These are phyloP conservation scores for Salix purpurea DNA, from an alignment of 345 rosid genomes.

Conservation along the genomic window DNA sequence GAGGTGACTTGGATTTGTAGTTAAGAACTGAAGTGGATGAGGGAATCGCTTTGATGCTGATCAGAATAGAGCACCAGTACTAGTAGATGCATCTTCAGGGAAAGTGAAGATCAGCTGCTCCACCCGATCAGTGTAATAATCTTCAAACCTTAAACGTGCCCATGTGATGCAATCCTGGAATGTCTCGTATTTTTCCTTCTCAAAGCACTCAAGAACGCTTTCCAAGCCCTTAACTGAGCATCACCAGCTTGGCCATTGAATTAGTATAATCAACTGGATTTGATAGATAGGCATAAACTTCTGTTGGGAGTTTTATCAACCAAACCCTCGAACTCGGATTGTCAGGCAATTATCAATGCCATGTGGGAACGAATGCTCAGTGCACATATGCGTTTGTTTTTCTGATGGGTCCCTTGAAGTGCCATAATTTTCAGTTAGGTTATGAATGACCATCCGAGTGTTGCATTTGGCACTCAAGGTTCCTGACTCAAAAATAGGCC, in stretches of 20 bases:
- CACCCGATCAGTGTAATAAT: conserved; percentile 74
- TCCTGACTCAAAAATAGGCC: conserved; percentile 97
- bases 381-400: conserved; percentile 99
- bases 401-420: conserved; percentile 99
- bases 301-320: conserved; percentile 93
- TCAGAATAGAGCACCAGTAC: conserved; percentile 96
- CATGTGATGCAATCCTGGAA: conserved; percentile 93
- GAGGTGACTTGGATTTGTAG: conserved; percentile 64
- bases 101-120: conserved; percentile 81
- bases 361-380: conserved; percentile 98
- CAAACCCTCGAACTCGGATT: conserved; percentile 94
- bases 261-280: conserved; percentile 67
- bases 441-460: conserved; percentile 96
- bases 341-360: conserved; percentile 96
- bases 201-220: conserved; percentile 84
- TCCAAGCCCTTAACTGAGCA: conserved; percentile 93
- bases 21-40: conserved; percentile 65
- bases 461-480: conserved; percentile 97
- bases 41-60: conserved; percentile 98
- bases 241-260: conserved; percentile 76
- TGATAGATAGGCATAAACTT: conserved; percentile 85
- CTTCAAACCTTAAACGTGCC: conserved; percentile 96
- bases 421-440: conserved; percentile 95
- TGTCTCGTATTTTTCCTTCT: conserved; percentile 69
- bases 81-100: conserved; percentile 91